Conservation (phyloP, 768 basidiomycete genomes). For the Suillus clintonianus region DNA sequence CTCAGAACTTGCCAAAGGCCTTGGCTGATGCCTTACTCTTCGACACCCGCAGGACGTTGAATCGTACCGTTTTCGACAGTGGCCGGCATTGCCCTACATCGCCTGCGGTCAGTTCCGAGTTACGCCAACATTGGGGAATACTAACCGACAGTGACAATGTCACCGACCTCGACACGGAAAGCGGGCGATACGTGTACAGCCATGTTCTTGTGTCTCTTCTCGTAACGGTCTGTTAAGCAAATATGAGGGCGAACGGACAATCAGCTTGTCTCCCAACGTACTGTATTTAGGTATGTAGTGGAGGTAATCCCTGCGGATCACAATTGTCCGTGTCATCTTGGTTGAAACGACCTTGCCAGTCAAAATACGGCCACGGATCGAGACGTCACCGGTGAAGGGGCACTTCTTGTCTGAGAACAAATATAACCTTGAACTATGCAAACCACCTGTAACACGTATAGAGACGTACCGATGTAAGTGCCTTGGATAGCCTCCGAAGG, state of each 20-base stretch:
- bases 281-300: slow-evolving; percentile 99
- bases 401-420: slow-evolving; percentile 90
- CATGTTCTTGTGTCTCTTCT: slow-evolving; percentile 98
- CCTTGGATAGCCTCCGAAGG: slow-evolving; percentile 94
- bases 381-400: slow-evolving; percentile 95
- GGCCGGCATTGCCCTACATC: slow-evolving; percentile 93
- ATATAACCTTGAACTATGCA: not conserved
- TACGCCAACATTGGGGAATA: slow-evolving; percentile 20
- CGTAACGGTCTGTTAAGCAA: slow-evolving; percentile 81
- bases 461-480: slow-evolving; percentile 86
- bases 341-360: slow-evolving; percentile 98
- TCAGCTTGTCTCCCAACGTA: slow-evolving; percentile 42
- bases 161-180: slow-evolving; percentile 96
- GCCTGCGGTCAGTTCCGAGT: slow-evolving; percentile 1
- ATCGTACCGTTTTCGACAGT: slow-evolving; percentile 97
- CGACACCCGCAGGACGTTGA: slow-evolving; percentile 96
- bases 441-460: not conserved
- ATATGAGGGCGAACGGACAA: slow-evolving; percentile 11
- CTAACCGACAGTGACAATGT: slow-evolving; percentile 92
- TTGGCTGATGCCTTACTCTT: slow-evolving; percentile 92
- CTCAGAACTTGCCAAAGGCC: slow-evolving; percentile 93
- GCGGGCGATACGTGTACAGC: slow-evolving; percentile 97
- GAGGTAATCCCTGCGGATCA: slow-evolving; percentile 93
- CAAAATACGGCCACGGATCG: slow-evolving; percentile 98
- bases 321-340: slow-evolving; percentile 98